Conservation (phyloP, 805 yeast genomes). For the Candida endomychidarum region DNA sequence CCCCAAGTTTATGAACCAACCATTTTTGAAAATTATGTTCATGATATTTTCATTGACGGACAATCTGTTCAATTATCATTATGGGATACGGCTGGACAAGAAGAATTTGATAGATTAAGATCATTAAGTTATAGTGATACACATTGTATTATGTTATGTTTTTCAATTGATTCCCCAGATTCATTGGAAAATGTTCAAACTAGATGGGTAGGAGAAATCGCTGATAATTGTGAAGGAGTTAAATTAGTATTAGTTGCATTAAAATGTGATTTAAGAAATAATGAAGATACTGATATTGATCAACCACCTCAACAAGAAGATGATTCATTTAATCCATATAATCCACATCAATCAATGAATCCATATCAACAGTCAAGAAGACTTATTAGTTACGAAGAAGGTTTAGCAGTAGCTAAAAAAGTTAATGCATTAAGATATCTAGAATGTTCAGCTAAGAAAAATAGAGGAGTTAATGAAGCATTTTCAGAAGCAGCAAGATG, state of each 20-base stretch:
- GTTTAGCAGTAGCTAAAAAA: conserved; percentile 85
- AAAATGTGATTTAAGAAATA: conserved; percentile 86
- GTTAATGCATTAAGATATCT: conserved; percentile 93
- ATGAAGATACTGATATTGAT: conserved; percentile 49
- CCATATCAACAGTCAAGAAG: conserved; percentile 38
- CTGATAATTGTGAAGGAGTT: conserved; percentile 96
- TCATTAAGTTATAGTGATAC: conserved; percentile 93
- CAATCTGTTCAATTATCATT: conserved; percentile 87
- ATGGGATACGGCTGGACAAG: conserved; percentile 99
- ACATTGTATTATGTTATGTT: conserved; percentile 95
- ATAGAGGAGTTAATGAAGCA: conserved; percentile 98
- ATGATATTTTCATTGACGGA: conserved; percentile 93
- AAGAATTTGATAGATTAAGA: conserved; percentile 92
- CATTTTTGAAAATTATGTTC: conserved; percentile 95
- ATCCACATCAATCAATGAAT: conserved; percentile 31
- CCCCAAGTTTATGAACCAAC: conserved; percentile 99
- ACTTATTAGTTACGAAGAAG: conserved; percentile 87
- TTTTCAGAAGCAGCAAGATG: conserved; percentile 98
- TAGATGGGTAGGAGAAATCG: conserved; percentile 96
- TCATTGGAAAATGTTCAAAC: conserved; percentile 92
- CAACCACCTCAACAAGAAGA: conserved; percentile 27
- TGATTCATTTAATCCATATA: conserved; percentile 31
- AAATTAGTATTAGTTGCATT: conserved; percentile 90
- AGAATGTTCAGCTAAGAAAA: conserved; percentile 95
- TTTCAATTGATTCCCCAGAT: conserved; percentile 90